phyloP scores from a whole-genome alignment of 306 rosid species.

The Myrica gale region DNA sequence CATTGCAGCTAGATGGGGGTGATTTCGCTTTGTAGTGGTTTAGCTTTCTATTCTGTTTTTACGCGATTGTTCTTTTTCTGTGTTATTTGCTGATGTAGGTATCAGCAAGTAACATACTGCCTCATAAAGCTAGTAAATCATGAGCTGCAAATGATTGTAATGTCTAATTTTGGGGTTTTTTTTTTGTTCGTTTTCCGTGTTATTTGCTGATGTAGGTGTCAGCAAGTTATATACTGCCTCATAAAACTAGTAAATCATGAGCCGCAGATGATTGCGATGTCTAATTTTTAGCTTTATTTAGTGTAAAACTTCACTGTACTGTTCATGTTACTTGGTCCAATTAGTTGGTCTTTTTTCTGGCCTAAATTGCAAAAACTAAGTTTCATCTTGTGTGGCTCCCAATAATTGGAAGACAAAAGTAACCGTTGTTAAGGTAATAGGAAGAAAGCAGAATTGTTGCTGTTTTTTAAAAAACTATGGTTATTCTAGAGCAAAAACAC shows the following conservation, averaged over 20 bases:
- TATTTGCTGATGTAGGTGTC: neutral
- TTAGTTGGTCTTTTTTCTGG: neutral
- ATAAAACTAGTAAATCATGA: neutral
- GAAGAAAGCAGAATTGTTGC: neutral
- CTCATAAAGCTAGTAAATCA: neutral
- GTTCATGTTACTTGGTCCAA: neutral
- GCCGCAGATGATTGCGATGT: neutral
- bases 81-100: neutral
- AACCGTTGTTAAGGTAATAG: neutral
- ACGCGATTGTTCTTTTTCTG: neutral
- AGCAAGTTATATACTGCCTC: neutral
- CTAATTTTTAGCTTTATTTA: neutral
- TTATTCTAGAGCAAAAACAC: no score
- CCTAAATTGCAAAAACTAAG: neutral
- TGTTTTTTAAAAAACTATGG: no score
- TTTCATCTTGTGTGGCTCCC: neutral
- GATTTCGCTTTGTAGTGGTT: neutral
- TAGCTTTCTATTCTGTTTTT: neutral
- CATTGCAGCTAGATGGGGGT: constrained; percentile 1
- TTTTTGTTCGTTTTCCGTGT: neutral
- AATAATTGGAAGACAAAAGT: neutral
- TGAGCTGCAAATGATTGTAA: neutral
- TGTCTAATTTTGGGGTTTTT: neutral
- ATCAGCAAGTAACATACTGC: neutral
- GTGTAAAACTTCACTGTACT: no score